Conservation (phyloP, 1,139 yeast genomes). For the Pichia sp. region DNA sequence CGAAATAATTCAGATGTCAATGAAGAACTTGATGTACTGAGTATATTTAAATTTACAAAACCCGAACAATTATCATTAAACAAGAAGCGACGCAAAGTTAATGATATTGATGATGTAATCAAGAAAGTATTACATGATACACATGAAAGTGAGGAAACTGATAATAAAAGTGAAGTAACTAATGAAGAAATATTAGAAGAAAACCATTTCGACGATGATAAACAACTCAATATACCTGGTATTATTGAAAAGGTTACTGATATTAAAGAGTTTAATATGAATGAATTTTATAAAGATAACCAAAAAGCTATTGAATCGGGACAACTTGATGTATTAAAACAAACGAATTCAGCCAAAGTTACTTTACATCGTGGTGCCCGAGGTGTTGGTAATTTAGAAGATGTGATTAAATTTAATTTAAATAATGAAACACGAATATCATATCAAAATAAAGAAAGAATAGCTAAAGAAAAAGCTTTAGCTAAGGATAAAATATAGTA, state of each 20-base stretch:
- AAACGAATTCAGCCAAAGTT: slow-evolving; percentile 18
- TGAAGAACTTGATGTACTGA: background rate
- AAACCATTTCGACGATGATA: background rate
- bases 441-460: slow-evolving; percentile 13
- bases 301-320: slow-evolving; percentile 22
- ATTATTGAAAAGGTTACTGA: slow-evolving; percentile 1
- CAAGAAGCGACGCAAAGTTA: background rate
- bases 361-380: slow-evolving; percentile 15
- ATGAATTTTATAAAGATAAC: slow-evolving; percentile 25
- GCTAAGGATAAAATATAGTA: slow-evolving; percentile 7
- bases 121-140: background rate
- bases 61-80: background rate
- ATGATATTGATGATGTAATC: background rate
- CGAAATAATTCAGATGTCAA: background rate
- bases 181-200: background rate
- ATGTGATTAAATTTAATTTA: slow-evolving; percentile 27
- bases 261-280: slow-evolving; percentile 22
- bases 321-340: slow-evolving; percentile 21
- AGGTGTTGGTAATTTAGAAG: slow-evolving; percentile 26
- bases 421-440: slow-evolving; percentile 22
- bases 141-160: background rate
- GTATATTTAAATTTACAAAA: background rate
- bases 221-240: too few relatives aligned
- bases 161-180: background rate
- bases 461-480: slow-evolving; percentile 12